Evolutionary conservation across 2,329 filamentous ascomycete species (phyloP).

Genomic region (Penicillium palitans): DNA sequence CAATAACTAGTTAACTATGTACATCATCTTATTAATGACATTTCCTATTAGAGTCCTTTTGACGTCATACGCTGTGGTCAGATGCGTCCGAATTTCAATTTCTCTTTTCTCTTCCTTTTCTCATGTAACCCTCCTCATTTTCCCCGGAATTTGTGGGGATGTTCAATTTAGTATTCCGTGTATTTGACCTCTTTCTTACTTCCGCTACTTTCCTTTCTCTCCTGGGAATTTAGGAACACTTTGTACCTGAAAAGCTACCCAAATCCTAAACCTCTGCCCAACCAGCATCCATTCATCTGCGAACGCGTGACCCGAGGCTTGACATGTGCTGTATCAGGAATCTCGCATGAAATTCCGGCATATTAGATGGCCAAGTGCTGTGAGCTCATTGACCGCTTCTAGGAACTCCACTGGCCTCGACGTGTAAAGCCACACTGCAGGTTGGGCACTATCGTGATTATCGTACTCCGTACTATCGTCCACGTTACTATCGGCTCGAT

Average conservation of each 20-base stretch:
- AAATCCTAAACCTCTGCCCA: slow-evolving; percentile 3
- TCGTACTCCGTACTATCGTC: not conserved
- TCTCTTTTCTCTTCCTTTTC: not conserved
- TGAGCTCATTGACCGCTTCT: slow-evolving; percentile 7
- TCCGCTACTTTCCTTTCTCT: not conserved
- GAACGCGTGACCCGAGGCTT: not conserved
- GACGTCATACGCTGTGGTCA: slow-evolving; percentile 1
- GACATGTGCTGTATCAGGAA: slow-evolving; percentile 1
- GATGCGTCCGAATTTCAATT: not conserved
- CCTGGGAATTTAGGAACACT: not conserved
- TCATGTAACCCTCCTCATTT: not conserved
- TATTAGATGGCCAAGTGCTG: not conserved
- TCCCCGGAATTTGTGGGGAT: not conserved
- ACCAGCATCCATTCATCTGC: not conserved
- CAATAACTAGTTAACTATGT: too few species aligned
- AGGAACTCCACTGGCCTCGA: not conserved
- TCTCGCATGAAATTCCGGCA: slow-evolving; percentile 1
- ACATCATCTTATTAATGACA: not conserved
- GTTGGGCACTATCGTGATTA: slow-evolving; percentile 4
- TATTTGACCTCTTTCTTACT: not conserved
- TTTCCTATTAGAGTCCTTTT: not conserved
- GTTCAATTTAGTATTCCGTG: not conserved
- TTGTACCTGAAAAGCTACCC: slow-evolving; percentile 7
- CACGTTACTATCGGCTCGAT: not conserved
- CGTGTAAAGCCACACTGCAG: not conserved